phyloP scores from a whole-genome alignment of 345 rosid species.

The Arabidopsis thaliana region DNA sequence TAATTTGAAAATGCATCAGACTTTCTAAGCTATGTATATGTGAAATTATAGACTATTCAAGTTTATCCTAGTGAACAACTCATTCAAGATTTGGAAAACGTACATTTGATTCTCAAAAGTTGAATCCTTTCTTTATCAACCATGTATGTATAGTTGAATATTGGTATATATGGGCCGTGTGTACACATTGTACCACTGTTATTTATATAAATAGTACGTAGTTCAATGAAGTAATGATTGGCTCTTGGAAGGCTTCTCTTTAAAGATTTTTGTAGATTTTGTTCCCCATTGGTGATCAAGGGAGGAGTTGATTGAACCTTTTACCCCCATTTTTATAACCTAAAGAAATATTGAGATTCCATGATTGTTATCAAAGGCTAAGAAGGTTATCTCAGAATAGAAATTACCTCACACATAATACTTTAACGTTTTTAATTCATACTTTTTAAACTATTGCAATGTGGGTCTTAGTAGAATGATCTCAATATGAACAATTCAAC shows the following conservation, averaged over 20 bases:
- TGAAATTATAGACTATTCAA: conserved; percentile 4
- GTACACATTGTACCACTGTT: conserved; percentile 17
- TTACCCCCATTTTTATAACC: conserved; percentile 29
- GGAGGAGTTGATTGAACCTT: conserved; percentile 25
- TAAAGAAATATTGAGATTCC: conserved; percentile 42
- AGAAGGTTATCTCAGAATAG: conserved; percentile 40
- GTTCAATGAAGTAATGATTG: conserved; percentile 43
- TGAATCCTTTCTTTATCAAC: conserved; percentile 21
- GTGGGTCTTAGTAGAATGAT: conserved; percentile 23
- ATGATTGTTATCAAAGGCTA: conserved; percentile 36
- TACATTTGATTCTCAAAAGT: conserved; percentile 5
- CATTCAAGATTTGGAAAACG: background rate
- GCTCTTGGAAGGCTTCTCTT: conserved; percentile 43
- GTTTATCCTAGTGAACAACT: conserved; percentile 11
- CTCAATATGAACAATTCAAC: conserved; percentile 14
- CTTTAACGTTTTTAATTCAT: background rate
- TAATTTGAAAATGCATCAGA: background rate
- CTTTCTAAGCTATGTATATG: background rate
- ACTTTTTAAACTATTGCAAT: conserved; percentile 9
- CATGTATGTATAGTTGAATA: background rate
- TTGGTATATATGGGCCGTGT: background rate
- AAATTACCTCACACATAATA: conserved; percentile 13
- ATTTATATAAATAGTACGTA: background rate
- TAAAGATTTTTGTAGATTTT: conserved; percentile 44
- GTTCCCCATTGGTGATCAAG: conserved; percentile 43